These are phyloP conservation scores for Ascoidea rubescens DNA, from an alignment of 805 yeast genomes.

Conservation along the genomic window DNA sequence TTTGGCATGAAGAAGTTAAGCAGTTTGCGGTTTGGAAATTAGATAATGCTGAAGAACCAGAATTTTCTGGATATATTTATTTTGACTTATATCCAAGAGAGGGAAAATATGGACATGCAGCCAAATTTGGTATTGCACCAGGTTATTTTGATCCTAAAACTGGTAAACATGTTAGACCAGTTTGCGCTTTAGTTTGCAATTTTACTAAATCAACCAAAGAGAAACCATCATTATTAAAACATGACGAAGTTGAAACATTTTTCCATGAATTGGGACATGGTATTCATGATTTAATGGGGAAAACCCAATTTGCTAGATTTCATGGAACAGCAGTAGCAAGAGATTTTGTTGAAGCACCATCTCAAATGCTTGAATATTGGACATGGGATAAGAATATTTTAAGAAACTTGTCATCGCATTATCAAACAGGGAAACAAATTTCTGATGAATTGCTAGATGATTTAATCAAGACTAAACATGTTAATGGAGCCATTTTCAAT, in stretches of 20 bases:
- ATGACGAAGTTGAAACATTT: slow-evolving; percentile 66
- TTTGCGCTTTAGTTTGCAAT: slow-evolving; percentile 71
- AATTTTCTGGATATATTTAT: slow-evolving; percentile 65
- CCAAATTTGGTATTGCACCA: slow-evolving; percentile 57
- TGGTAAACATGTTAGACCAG: slow-evolving; percentile 39
- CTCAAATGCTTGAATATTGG: slow-evolving; percentile 83
- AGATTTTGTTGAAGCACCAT: slow-evolving; percentile 88
- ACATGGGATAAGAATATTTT: slow-evolving; percentile 63
- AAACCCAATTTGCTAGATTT: slow-evolving; percentile 50
- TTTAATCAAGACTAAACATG: slow-evolving; percentile 53
- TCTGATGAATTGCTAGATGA: slow-evolving; percentile 43
- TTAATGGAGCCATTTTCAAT: slow-evolving; percentile 58
- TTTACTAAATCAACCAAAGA: slow-evolving; percentile 59
- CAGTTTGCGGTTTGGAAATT: slow-evolving; percentile 59
- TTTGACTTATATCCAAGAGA: slow-evolving; percentile 77
- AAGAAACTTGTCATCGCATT: slow-evolving; percentile 49
- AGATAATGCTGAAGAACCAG: slow-evolving; percentile 32
- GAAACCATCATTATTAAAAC: slow-evolving; percentile 67
- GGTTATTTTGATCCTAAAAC: slow-evolving; percentile 40
- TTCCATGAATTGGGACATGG: slow-evolving; percentile 91
- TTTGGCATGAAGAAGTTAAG: slow-evolving; percentile 74
- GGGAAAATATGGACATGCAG: slow-evolving; percentile 84
- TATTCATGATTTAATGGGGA: slow-evolving; percentile 62
- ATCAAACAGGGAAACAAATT: slow-evolving; percentile 42
- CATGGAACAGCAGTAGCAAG: slow-evolving; percentile 68